phyloP scores from a whole-genome alignment of 306 rosid genomes.

The Sicyos edulis region DNA sequence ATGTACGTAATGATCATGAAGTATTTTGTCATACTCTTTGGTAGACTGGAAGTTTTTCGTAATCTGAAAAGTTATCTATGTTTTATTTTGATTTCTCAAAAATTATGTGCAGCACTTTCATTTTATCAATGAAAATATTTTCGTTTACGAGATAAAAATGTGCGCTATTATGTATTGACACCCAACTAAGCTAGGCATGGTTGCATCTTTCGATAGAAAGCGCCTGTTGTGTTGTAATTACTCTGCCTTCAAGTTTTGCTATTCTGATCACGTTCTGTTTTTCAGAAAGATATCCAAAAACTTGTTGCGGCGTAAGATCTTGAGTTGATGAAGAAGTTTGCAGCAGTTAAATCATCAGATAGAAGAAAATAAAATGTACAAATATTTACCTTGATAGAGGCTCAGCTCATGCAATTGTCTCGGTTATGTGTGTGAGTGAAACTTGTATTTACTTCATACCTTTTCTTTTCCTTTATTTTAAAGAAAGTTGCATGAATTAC shows the following conservation, averaged over 20 bases:
- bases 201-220: too few relatives aligned
- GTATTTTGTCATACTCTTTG: not conserved
- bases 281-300: conserved; percentile 86
- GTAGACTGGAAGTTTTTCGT: not conserved
- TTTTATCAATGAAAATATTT: too few relatives aligned
- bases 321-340: not conserved
- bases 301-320: conserved; percentile 56
- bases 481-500: not conserved
- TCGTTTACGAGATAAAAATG: too few relatives aligned
- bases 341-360: not conserved
- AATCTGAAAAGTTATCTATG: not conserved
- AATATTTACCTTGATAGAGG: not conserved
- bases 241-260: not conserved
- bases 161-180: not conserved
- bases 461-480: too few relatives aligned
- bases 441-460: not conserved
- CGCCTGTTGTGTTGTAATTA: not conserved
- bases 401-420: not conserved
- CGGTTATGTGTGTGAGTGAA: not conserved
- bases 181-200: conserved; percentile 17
- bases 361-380: not conserved
- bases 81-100: not conserved
- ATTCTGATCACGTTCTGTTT: conserved; percentile 8
- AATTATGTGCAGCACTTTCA: too few relatives aligned
- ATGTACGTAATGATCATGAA: not conserved